Evolutionary conservation across 306 rosid species (phyloP), one percentile per base, ranked within the genome.

Genomic region (Cucumis cinereus): DNA sequence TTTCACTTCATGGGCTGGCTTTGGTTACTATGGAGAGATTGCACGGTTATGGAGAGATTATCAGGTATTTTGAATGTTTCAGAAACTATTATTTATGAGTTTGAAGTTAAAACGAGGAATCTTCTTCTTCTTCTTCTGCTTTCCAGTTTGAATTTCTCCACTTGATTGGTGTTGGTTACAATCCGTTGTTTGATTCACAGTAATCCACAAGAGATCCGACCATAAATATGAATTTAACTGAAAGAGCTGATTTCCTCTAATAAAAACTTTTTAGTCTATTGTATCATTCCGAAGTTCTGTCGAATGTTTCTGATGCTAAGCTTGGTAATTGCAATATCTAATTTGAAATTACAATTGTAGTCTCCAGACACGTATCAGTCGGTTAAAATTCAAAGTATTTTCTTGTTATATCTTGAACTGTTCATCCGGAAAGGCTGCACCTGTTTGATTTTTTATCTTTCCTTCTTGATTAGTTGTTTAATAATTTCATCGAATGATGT

Each of bases 11-110:
- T 93, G 97, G 96, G 41, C 92, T 79, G 80, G 98, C 41, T 79
- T 81, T 72, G 87, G 87, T 84, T 91, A 90, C 83, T 93, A 93
- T 87, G 92, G 86, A 87, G 97, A 93, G 83, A 82, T 80, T 95
- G 75, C 78, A 33, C 87, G 79, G 66, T 83, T 91, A 71, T 93
- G 96, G 97, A 88, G 86, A 75, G 98, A 88, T 5, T 88, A 90
- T 75, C 89, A 87, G 98, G 98, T 93, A 82, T 73, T 36, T 76
- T 63, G 69, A 57, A 38, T 79, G 43, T 79, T 67, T 79, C 74
- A 71, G 19, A 45, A 75, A 41, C 74, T 68, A 22, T 33, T 47
- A 36, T 16, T 2, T 22, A 47, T 24, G 52, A 45, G 50, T 41
- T 59, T 45, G 56, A 69, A 69, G 74, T 69, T 71, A 9, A 49